phyloP scores from a whole-genome alignment of 305 asterid genomes.

The Rubia tinctorum region DNA sequence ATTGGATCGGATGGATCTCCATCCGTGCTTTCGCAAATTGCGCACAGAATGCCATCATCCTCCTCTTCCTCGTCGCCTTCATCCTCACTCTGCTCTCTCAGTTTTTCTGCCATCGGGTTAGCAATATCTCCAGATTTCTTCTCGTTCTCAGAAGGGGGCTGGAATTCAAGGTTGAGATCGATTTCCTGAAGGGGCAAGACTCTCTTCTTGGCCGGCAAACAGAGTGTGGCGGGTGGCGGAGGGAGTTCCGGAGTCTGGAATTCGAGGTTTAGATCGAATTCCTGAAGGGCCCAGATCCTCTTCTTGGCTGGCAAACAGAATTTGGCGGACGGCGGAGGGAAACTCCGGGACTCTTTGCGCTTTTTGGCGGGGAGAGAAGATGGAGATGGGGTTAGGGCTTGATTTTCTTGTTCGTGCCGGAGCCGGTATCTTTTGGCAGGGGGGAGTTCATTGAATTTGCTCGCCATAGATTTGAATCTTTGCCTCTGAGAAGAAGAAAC shows the following conservation, averaged over 20 bases:
- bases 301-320: conserved; percentile 77
- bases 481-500: background rate
- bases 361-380: conserved; percentile 66
- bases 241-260: conserved; percentile 28
- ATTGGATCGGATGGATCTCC: conserved; percentile 89
- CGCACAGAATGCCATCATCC: conserved; percentile 62
- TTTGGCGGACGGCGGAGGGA: conserved; percentile 26
- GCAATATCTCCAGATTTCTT: conserved; percentile 4
- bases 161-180: conserved; percentile 54
- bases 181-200: conserved; percentile 58
- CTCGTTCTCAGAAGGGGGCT: conserved; percentile 8
- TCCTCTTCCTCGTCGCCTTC: background rate
- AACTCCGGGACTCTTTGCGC: conserved; percentile 44
- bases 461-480: conserved; percentile 34
- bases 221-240: conserved; percentile 27
- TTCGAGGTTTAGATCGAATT: conserved; percentile 58
- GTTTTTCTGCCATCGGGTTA: background rate
- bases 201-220: conserved; percentile 79
- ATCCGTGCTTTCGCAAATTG: conserved; percentile 72
- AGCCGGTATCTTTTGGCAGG: conserved; percentile 68
- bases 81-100: conserved; percentile 8
- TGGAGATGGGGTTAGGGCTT: conserved; percentile 15
- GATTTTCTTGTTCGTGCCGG: conserved; percentile 29
- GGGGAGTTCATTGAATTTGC: conserved; percentile 43
- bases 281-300: conserved; percentile 58